A percentile compares a stretch with the other conserved stretches of the same genome.
These are phyloP conservation scores for Leishmania lainsoni DNA, from an alignment of 208 protist species.

Conservation along the genomic window DNA sequence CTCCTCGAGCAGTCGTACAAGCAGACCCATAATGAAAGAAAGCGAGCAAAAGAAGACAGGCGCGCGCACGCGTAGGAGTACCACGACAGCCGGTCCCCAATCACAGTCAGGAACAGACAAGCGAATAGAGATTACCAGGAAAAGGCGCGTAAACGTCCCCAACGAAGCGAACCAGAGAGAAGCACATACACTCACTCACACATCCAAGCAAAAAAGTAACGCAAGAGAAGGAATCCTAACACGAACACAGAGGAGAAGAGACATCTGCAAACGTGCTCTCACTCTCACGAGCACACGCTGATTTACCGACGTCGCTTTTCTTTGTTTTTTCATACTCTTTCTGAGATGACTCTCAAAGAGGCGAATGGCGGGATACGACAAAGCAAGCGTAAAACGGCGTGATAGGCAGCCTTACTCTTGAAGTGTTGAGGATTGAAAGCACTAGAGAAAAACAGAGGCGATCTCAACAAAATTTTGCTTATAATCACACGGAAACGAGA, in stretches of 20 bases:
- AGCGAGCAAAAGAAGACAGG: neutral
- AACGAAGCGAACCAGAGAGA: neutral
- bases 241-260: neutral
- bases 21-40: neutral
- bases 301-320: neutral
- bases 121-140: neutral
- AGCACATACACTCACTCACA: neutral
- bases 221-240: neutral
- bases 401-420: no score
- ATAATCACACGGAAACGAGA: no score
- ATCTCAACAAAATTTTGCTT: neutral
- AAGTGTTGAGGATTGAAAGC: no score
- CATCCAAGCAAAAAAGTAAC: neutral
- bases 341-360: no score
- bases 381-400: no score
- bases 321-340: neutral
- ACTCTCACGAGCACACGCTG: neutral
- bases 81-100: neutral
- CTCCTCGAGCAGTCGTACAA: neutral
- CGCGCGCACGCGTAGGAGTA: neutral
- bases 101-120: neutral
- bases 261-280: neutral
- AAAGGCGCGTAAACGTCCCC: slow-evolving; percentile 1
- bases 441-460: neutral
- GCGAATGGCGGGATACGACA: no score